Conservation (phyloP, 495 filamentous ascomycete genomes). For the Penicillium longicatenatum region DNA sequence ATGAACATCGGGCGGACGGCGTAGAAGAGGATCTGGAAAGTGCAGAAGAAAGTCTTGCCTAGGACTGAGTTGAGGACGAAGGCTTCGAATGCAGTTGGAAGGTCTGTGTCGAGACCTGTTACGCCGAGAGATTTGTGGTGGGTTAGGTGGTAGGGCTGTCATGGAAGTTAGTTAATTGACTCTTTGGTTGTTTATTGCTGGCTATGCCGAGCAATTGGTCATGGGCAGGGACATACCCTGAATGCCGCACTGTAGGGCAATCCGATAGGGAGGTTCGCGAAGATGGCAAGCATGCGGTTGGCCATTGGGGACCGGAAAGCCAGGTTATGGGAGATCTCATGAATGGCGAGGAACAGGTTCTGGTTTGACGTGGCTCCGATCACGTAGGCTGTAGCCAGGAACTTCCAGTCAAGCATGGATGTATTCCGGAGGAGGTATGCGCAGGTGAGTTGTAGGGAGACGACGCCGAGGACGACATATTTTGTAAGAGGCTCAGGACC, state of each 20-base stretch:
- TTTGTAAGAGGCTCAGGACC: constrained; percentile 95
- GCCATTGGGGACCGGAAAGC: constrained; percentile 83
- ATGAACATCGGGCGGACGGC: constrained; percentile 96
- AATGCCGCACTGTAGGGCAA: constrained; percentile 97
- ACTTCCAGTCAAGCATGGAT: constrained; percentile 77
- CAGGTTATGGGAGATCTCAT: constrained; percentile 98
- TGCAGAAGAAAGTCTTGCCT: constrained; percentile 99
- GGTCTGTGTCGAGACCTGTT: constrained; percentile 92
- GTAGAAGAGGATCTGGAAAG: constrained; percentile 99
- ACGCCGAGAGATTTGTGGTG: constrained; percentile 99
- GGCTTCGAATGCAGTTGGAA: constrained; percentile 90
- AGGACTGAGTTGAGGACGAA: constrained; percentile 93
- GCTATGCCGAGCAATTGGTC: not conserved
- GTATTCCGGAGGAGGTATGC: constrained; percentile 79
- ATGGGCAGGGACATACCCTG: constrained; percentile 53
- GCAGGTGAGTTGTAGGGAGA: constrained; percentile 76
- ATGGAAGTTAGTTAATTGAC: constrained; percentile 1
- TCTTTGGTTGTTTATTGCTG: too few species aligned
- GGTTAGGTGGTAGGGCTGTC: constrained; percentile 92
- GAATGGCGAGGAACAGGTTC: constrained; percentile 98
- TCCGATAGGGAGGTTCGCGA: constrained; percentile 95
- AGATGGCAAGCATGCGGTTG: constrained; percentile 84
- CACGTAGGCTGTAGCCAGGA: constrained; percentile 85
- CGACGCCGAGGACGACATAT: constrained; percentile 84
- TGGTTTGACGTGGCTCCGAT: constrained; percentile 97